Percentiles rank a stretch among this genome's conserved stretches.
These are phyloP conservation scores for Microbotryum saponariae DNA, from an alignment of 1,284 basidiomycete genomes.

Conservation along the genomic window DNA sequence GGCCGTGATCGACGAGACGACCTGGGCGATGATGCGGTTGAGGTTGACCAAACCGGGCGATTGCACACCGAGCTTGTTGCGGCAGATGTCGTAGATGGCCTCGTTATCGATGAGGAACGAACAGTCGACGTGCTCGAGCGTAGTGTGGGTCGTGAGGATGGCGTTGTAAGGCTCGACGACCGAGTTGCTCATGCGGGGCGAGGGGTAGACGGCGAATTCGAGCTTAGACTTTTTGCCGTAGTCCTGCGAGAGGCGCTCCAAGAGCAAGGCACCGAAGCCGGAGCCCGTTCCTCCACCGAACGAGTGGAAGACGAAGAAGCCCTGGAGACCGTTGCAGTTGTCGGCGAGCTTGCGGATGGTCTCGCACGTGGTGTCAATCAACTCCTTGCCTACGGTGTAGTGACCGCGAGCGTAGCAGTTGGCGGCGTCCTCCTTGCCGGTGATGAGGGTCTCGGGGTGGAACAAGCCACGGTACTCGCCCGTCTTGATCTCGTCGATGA, in stretches of 20 bases:
- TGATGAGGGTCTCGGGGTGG: conserved; percentile 98
- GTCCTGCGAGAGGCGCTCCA: conserved; percentile 92
- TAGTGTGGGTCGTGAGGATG: conserved; percentile 96
- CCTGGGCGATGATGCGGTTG: conserved; percentile 93
- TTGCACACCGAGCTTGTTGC: conserved; percentile 79
- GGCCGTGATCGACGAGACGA: conserved; percentile 95
- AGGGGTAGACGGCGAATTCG: conserved; percentile 74
- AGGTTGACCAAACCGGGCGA: conserved; percentile 90
- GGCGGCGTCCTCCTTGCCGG: conserved; percentile 98
- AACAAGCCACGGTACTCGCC: conserved; percentile 92
- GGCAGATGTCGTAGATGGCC: conserved; percentile 96
- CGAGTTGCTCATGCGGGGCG: conserved; percentile 61
- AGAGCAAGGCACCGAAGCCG: conserved; percentile 92
- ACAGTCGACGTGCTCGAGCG: conserved; percentile 97
- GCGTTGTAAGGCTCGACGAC: conserved; percentile 99
- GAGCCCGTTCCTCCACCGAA: conserved; percentile 99
- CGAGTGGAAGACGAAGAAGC: too few species aligned
- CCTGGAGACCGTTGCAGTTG: conserved; percentile 65
- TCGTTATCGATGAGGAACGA: conserved; percentile 97
- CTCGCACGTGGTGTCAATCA: conserved; percentile 75
- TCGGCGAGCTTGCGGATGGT: conserved; percentile 92
- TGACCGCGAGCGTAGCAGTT: conserved; percentile 99
- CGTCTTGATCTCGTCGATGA: conserved; percentile 90
- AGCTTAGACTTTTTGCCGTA: conserved; percentile 99
- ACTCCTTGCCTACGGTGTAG: conserved; percentile 45